Percentiles rank a stretch among this genome's conserved stretches.
These are phyloP conservation scores for Aschersonia sp. DNA, from an alignment of 2,329 filamentous ascomycete genomes.

Conservation along the genomic window DNA sequence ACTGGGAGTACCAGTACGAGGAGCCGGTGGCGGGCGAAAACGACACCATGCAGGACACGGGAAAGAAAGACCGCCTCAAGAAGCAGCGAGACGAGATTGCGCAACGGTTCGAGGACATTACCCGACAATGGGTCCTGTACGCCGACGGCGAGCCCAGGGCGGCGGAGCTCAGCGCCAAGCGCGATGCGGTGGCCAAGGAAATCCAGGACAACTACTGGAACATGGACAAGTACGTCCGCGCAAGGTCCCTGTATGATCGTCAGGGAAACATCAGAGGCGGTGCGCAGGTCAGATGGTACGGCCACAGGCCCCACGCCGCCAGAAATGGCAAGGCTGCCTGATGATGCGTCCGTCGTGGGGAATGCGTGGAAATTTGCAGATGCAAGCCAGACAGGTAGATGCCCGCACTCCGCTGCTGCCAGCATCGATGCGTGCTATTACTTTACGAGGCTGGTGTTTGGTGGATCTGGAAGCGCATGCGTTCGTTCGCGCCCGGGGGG, in stretches of 20 bases:
- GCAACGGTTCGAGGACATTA: constrained; percentile 40
- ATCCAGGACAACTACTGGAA: constrained; percentile 53
- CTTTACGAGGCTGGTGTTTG: no score
- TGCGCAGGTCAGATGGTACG: constrained; percentile 1
- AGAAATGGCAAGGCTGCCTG: background rate
- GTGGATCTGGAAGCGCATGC: no score
- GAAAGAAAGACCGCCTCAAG: constrained; percentile 31
- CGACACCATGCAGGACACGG: constrained; percentile 29
- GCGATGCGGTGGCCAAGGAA: constrained; percentile 32
- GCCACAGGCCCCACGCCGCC: background rate
- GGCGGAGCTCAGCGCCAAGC: constrained; percentile 15
- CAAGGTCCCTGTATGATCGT: constrained; percentile 48
- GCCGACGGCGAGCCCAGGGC: constrained; percentile 9
- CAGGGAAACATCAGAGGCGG: constrained; percentile 2
- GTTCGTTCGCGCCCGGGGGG: no score
- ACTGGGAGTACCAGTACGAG: constrained; percentile 50
- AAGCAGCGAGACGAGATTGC: constrained; percentile 36
- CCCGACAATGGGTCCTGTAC: constrained; percentile 41
- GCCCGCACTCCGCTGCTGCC: no score
- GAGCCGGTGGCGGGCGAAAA: constrained; percentile 49
- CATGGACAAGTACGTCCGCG: constrained; percentile 52
- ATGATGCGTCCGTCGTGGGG: no score
- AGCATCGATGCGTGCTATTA: no score
- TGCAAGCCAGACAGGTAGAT: no score
- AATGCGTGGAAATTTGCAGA: no score